Base-by-base conservation (phyloP, 75 land plant species). In the Larix kaempferi region DNA sequence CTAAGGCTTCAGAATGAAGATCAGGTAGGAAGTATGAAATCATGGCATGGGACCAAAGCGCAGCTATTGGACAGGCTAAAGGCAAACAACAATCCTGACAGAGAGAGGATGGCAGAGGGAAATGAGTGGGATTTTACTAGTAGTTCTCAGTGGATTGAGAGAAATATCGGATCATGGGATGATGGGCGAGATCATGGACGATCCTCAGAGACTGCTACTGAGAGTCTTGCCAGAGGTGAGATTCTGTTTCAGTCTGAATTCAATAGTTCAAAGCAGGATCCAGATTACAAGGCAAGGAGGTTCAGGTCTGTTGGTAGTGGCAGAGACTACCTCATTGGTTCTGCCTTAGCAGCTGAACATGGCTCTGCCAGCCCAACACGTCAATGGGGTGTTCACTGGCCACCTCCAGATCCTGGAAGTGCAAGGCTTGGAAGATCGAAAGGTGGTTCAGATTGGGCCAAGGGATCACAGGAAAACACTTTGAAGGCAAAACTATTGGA, bases 401-500 rank as follows among this genome's bases (percentile, higher is more conserved):
- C 74, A 35, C 76, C 79, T 8, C 73, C 81, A 23, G 91, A 89
- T 59, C 71, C 75, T 21, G 76, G 74, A 59, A 75, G 78, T 57
- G 71, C 64, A 23, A 78, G 59, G 59, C 62, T 74, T 19, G 83
- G 79, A 33, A 81, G 78, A 73, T 78, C 81, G 22, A 73, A 81
- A 56, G 86, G 79, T 54, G 57, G 61, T 15, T 13, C 78, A 57
- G 86, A 84, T 23, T 76, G 78, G 79, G 78, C 83, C 5, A 76
- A 83, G 62, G 78, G 79, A 23, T 56, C 77, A 23, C 78, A 49
- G 10, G 90, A 81, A 2, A 80, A 44, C 72, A 55, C 78, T 71
- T 60, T 76, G 75, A 87, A 88, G 76, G 77, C 89, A 23, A 86
- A 85, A 78, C 69, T 80, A 49, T 17, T 73, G 57, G 88, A 83